phyloP scores from a whole-genome alignment of 352 stramenopile genomes.

The Pythium brassicae region DNA sequence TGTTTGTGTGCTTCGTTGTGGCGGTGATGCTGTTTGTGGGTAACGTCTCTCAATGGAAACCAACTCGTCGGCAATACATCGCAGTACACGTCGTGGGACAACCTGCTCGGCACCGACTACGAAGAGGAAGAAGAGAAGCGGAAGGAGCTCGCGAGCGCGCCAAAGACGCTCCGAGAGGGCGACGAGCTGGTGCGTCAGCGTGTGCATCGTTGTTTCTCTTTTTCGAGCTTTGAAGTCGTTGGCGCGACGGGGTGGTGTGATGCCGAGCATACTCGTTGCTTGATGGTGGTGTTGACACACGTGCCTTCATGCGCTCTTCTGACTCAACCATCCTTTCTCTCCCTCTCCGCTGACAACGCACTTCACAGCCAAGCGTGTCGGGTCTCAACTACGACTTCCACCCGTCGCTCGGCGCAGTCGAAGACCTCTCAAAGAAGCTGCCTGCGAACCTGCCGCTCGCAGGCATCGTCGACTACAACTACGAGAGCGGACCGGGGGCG shows the following conservation, averaged over 20 bases:
- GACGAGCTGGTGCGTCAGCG: constrained; percentile 58
- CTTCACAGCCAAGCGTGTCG: constrained; percentile 43
- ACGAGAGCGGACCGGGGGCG: constrained; percentile 41
- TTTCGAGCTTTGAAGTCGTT: too few relatives aligned
- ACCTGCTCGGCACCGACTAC: constrained; percentile 79
- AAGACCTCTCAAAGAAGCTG: constrained; percentile 69
- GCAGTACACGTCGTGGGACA: constrained; percentile 89
- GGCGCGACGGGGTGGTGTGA: too few relatives aligned
- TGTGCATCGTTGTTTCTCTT: neutral
- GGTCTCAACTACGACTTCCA: constrained; percentile 80
- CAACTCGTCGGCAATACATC: too few relatives aligned
- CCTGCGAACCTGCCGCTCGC: constrained; percentile 74
- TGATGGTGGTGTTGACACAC: neutral
- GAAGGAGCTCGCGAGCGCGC: constrained; percentile 76
- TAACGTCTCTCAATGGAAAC: too few relatives aligned
- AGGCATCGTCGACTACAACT: constrained; percentile 80
- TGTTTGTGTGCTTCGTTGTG: neutral
- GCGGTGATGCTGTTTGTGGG: too few relatives aligned
- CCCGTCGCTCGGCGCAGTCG: constrained; percentile 58
- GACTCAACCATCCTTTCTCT: neutral
- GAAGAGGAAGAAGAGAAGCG: constrained; percentile 85
- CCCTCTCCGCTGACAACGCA: too few relatives aligned
- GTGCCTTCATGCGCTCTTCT: constrained; percentile 1
- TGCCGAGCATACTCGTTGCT: too few relatives aligned
- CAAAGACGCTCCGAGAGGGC: constrained; percentile 75